Conservation (phyloP, 2,329 filamentous ascomycete genomes). For the Purpureocillium lavendulum region DNA sequence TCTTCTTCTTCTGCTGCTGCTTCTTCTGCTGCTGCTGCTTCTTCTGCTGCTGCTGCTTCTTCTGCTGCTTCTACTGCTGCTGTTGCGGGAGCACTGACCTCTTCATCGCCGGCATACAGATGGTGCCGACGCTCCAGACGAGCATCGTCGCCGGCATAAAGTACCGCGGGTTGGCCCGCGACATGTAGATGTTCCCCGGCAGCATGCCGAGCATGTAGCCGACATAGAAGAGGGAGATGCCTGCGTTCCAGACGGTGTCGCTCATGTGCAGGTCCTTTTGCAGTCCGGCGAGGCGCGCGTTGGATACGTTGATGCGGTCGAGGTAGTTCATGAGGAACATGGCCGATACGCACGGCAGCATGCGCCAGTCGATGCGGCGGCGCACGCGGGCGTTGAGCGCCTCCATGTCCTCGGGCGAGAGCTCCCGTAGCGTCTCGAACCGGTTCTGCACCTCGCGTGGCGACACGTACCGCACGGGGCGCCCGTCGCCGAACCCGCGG, state of each 20-base stretch:
- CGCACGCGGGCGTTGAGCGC: slow-evolving; percentile 17
- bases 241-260: slow-evolving; percentile 26
- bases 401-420: slow-evolving; percentile 13
- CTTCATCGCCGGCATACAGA: slow-evolving; percentile 31
- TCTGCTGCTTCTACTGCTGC: too few species aligned
- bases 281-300: slow-evolving; percentile 26
- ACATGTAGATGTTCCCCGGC: slow-evolving; percentile 34
- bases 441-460: slow-evolving; percentile 10
- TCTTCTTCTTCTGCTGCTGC: too few species aligned
- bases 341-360: slow-evolving; percentile 18
- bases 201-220: slow-evolving; percentile 34
- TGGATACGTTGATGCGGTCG: slow-evolving; percentile 40
- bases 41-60: too few species aligned
- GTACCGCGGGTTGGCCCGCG: slow-evolving; percentile 24
- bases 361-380: slow-evolving; percentile 21
- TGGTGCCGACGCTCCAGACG: slow-evolving; percentile 29
- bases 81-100: too few species aligned
- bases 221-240: slow-evolving; percentile 33
- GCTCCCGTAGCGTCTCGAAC: slow-evolving; percentile 13
- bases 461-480: too few species aligned
- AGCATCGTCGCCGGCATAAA: slow-evolving; percentile 29
- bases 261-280: slow-evolving; percentile 23
- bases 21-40: too few species aligned
- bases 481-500: too few species aligned
- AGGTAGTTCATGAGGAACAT: slow-evolving; percentile 33